Conservation (phyloP, 306 rosid species). For the Myrica gale region DNA sequence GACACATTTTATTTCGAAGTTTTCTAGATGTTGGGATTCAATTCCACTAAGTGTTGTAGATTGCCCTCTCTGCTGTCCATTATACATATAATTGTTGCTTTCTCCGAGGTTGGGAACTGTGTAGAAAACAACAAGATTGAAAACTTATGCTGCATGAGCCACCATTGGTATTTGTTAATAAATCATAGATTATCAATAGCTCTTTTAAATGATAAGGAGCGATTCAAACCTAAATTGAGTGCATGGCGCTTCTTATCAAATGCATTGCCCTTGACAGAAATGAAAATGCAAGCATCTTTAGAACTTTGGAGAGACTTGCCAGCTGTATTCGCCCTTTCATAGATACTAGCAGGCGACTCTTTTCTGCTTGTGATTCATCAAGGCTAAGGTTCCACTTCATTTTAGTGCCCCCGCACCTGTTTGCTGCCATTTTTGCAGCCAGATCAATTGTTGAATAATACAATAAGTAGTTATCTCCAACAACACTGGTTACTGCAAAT, state of each 20-base stretch:
- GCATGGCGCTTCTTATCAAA: not conserved
- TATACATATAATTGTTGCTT: not conserved
- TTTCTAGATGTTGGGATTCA: not conserved
- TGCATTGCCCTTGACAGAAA: not conserved
- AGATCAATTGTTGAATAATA: slow-evolving; percentile 70
- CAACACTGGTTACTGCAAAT: slow-evolving; percentile 71
- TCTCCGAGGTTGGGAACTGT: not conserved
- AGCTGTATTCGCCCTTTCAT: slow-evolving; percentile 76
- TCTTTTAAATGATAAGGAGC: not conserved
- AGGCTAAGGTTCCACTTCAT: slow-evolving; percentile 62
- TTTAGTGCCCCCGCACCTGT: slow-evolving; percentile 48
- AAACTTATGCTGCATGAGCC: not conserved
- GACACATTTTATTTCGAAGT: no score
- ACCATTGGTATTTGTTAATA: not conserved
- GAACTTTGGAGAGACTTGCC: slow-evolving; percentile 35
- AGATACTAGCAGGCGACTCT: slow-evolving; percentile 61
- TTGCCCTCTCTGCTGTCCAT: not conserved
- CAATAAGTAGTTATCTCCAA: slow-evolving; percentile 66
- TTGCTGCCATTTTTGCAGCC: slow-evolving; percentile 42
- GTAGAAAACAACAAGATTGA: not conserved
- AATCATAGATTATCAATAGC: not conserved
- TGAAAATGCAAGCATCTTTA: not conserved
- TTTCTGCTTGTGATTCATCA: slow-evolving; percentile 51
- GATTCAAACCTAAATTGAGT: not conserved
- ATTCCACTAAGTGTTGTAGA: not conserved